A percentile compares a stretch with the other conserved stretches of the same genome.
phyloP scores from a whole-genome alignment of 148 eudicot genomes.

The Rhododendron williamsianum region DNA sequence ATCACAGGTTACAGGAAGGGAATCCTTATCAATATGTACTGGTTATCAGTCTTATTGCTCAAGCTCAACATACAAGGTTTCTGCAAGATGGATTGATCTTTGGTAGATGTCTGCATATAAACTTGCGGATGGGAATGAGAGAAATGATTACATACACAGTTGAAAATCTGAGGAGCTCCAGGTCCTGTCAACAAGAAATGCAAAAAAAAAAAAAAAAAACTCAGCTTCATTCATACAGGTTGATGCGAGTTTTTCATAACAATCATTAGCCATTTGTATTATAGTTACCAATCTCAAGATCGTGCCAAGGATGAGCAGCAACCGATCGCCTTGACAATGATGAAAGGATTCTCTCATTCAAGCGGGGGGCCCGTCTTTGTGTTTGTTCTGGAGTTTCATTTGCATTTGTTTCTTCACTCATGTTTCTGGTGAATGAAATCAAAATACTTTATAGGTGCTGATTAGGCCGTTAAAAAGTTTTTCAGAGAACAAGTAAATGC shows the following conservation, averaged over 20 bases:
- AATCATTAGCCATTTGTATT: neutral
- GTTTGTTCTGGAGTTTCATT: neutral
- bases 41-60: neutral
- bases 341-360: constrained; percentile 73
- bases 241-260: neutral
- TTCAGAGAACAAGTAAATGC: neutral
- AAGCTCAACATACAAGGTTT: neutral
- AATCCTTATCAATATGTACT: neutral
- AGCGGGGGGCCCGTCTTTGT: constrained; percentile 27
- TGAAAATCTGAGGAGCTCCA: constrained; percentile 15
- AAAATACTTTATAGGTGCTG: neutral
- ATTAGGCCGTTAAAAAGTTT: neutral
- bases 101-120: neutral
- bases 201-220: neutral
- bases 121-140: neutral
- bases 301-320: constrained; percentile 94
- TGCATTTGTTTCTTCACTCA: constrained; percentile 10
- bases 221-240: neutral
- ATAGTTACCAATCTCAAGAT: constrained; percentile 64
- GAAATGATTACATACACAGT: constrained; percentile 8
- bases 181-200: constrained; percentile 6
- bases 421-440: constrained; percentile 10
- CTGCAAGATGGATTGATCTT: neutral
- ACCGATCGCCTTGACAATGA: constrained; percentile 73
- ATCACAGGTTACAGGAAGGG: neutral